Conservation (phyloP, 2,329 filamentous ascomycete species). For the Trichoderma brevicompactum region DNA sequence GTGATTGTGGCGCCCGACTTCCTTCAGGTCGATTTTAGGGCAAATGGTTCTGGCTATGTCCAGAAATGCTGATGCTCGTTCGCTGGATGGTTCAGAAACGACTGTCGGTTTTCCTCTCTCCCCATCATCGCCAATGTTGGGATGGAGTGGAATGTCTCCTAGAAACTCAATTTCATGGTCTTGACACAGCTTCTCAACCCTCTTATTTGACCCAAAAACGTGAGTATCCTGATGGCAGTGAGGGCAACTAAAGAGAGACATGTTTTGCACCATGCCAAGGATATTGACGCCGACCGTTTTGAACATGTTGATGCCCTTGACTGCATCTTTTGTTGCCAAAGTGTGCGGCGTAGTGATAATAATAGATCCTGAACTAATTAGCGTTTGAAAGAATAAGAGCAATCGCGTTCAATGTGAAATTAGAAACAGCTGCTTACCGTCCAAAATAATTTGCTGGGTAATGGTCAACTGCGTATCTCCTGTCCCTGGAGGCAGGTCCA, state of each 20-base stretch:
- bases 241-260: constrained; percentile 83
- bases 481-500: constrained; percentile 92
- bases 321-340: constrained; percentile 86
- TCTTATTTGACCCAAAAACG: constrained; percentile 72
- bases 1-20: background rate
- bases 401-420: background rate
- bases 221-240: constrained; percentile 74
- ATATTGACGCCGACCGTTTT: constrained; percentile 79
- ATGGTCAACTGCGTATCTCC: constrained; percentile 97
- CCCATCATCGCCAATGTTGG: constrained; percentile 83
- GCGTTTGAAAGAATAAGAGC: constrained; percentile 22
- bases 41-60: constrained; percentile 65
- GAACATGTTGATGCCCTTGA: constrained; percentile 93
- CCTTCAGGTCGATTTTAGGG: constrained; percentile 47
- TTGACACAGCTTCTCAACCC: constrained; percentile 69
- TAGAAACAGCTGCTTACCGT: constrained; percentile 58
- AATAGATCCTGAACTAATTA: constrained; percentile 62
- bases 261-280: constrained; percentile 89
- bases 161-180: constrained; percentile 78
- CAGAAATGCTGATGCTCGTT: constrained; percentile 72
- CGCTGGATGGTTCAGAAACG: constrained; percentile 79
- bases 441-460: constrained; percentile 87
- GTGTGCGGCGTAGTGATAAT: constrained; percentile 95
- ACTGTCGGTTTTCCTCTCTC: constrained; percentile 89
- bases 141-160: constrained; percentile 86